Conservation (phyloP, 371 early-diverging fungal genomes). For the Mortierella sp. region DNA sequence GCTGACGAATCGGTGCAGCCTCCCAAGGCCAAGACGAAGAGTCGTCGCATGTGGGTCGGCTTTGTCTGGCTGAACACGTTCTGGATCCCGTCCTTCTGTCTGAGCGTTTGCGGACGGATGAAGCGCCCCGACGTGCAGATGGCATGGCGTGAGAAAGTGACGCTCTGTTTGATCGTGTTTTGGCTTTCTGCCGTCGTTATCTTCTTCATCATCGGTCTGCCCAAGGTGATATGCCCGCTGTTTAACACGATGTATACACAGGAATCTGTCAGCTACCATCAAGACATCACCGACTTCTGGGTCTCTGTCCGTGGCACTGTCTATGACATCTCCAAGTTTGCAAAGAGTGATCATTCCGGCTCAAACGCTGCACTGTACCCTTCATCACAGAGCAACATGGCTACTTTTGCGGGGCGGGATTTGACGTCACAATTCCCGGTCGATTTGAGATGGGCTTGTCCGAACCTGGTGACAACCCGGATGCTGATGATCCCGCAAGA, state of each 20-base stretch:
- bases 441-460: slow-evolving; percentile 58
- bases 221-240: slow-evolving; percentile 86
- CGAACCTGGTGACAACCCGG: slow-evolving; percentile 59
- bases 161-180: slow-evolving; percentile 76
- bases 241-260: slow-evolving; percentile 44
- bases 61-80: slow-evolving; percentile 85
- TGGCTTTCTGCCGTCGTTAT: slow-evolving; percentile 82
- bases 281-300: slow-evolving; percentile 58
- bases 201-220: slow-evolving; percentile 90
- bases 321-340: slow-evolving; percentile 69
- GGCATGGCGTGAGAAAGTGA: slow-evolving; percentile 88
- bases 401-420: slow-evolving; percentile 22
- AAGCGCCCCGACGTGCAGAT: slow-evolving; percentile 76
- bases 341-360: slow-evolving; percentile 58
- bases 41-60: slow-evolving; percentile 79
- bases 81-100: slow-evolving; percentile 80
- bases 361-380: slow-evolving; percentile 45
- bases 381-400: slow-evolving; percentile 27
- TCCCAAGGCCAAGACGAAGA: slow-evolving; percentile 63
- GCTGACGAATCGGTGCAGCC: slow-evolving; percentile 64
- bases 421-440: slow-evolving; percentile 29
- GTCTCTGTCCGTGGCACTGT: slow-evolving; percentile 66
- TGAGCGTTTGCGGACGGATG: slow-evolving; percentile 77
- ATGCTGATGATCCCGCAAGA: slow-evolving; percentile 11
- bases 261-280: slow-evolving; percentile 44